Conservation (phyloP, 129 eudicot genomes). For the Lactuca sativa region DNA sequence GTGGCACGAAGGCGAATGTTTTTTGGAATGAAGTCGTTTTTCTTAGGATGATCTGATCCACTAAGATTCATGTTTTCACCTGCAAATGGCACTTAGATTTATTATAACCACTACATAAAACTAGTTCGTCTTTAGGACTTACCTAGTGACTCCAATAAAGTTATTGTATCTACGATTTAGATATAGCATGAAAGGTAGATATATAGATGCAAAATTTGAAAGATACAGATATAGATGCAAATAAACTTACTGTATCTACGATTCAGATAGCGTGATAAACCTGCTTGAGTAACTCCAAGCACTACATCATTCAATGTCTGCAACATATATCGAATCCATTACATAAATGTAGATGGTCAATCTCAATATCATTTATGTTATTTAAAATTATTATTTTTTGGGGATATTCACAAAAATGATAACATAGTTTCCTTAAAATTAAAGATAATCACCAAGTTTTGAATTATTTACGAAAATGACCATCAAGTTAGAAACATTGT, state of each 20-base stretch:
- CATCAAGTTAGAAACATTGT: not conserved
- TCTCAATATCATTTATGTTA: not conserved
- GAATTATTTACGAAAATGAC: not conserved
- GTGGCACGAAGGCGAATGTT: slow-evolving; percentile 49
- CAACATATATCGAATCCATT: slow-evolving; percentile 1
- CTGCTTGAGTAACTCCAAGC: slow-evolving; percentile 52
- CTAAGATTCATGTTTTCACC: slow-evolving; percentile 22
- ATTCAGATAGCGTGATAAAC: slow-evolving; percentile 46
- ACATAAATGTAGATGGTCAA: not conserved
- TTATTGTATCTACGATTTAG: too few species aligned
- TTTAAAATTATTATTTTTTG: too few species aligned
- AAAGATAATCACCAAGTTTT: too few species aligned
- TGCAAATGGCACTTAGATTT: slow-evolving; percentile 4
- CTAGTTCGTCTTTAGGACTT: not conserved
- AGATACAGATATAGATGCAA: not conserved
- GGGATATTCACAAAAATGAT: too few species aligned
- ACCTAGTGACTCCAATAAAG: too few species aligned
- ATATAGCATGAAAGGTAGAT: too few species aligned
- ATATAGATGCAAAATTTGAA: not conserved
- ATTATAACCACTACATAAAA: not conserved
- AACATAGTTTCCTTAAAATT: too few species aligned
- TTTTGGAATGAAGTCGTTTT: slow-evolving; percentile 28
- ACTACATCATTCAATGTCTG: slow-evolving; percentile 54
- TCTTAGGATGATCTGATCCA: not conserved
- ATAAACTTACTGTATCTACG: slow-evolving; percentile 43